Evolutionary conservation across 1,139 yeast species (phyloP).

Genomic region (Lodderomyces pseudojiufengensis): DNA sequence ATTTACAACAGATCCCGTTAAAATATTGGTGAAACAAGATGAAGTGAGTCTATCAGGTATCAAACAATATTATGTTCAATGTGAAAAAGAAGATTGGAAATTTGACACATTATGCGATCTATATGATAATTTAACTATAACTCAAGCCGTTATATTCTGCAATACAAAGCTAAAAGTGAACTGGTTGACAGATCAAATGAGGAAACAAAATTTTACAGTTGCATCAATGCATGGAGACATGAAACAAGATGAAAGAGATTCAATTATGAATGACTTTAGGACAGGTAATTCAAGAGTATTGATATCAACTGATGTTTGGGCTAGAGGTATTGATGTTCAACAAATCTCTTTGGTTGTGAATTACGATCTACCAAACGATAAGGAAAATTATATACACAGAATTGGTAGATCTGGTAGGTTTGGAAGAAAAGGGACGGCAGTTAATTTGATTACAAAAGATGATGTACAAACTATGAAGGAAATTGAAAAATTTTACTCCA

Average conservation of each 20-base stretch:
- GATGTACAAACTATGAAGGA: slow-evolving; percentile 62
- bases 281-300: slow-evolving; percentile 76
- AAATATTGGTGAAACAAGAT: slow-evolving; percentile 85
- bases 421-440: slow-evolving; percentile 94
- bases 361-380: slow-evolving; percentile 81
- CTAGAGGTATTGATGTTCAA: slow-evolving; percentile 96
- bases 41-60: slow-evolving; percentile 88
- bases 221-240: slow-evolving; percentile 96
- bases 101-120: slow-evolving; percentile 90
- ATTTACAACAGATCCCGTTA: slow-evolving; percentile 87
- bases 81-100: slow-evolving; percentile 93
- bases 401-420: slow-evolving; percentile 95
- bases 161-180: slow-evolving; percentile 90
- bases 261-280: slow-evolving; percentile 83
- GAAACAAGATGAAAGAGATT: slow-evolving; percentile 90
- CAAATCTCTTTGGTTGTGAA: slow-evolving; percentile 94
- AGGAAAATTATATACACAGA: slow-evolving; percentile 88
- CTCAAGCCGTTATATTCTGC: slow-evolving; percentile 95
- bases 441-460: slow-evolving; percentile 74
- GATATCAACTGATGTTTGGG: slow-evolving; percentile 96
- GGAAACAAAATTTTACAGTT: slow-evolving; percentile 80
- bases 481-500: slow-evolving; percentile 73
- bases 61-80: slow-evolving; percentile 80
- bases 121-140: slow-evolving; percentile 89
- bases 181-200: slow-evolving; percentile 80